Percentiles rank a stretch among this genome's conserved stretches.
These are phyloP conservation scores for Mycena filopes DNA, from an alignment of 768 basidiomycete species.

Conservation along the genomic window DNA sequence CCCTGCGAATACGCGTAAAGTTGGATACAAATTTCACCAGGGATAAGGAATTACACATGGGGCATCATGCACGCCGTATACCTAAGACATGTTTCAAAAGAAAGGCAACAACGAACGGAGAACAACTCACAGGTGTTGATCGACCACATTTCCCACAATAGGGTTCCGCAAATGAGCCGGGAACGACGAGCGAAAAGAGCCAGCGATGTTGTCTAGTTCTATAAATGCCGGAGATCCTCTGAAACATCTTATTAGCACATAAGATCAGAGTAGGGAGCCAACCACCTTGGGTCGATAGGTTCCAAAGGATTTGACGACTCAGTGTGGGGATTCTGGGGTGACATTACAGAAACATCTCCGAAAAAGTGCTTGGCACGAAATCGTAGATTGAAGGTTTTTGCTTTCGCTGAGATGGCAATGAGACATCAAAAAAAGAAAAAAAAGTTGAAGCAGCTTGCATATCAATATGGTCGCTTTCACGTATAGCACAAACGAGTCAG, in stretches of 20 bases:
- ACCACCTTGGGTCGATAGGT: slow-evolving; percentile 53
- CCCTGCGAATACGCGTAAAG: slow-evolving; percentile 49
- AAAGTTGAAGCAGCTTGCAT: slow-evolving; percentile 48
- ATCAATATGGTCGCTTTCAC: slow-evolving; percentile 76
- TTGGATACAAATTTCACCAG: neutral
- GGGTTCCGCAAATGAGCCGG: slow-evolving; percentile 67
- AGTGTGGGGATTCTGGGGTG: slow-evolving; percentile 48
- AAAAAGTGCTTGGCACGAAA: slow-evolving; percentile 69
- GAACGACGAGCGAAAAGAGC: slow-evolving; percentile 68
- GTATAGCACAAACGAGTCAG: slow-evolving; percentile 78
- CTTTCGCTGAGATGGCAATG: slow-evolving; percentile 30
- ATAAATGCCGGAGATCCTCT: slow-evolving; percentile 71
- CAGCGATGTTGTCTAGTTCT: slow-evolving; percentile 68
- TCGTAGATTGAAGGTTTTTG: slow-evolving; percentile 74
- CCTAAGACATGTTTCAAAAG: slow-evolving; percentile 9
- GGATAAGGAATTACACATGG: slow-evolving; percentile 46
- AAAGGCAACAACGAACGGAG: slow-evolving; percentile 5
- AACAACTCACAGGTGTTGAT: slow-evolving; percentile 64
- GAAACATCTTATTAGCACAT: slow-evolving; percentile 39
- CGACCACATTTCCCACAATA: slow-evolving; percentile 64
- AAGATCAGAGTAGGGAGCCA: too few species aligned
- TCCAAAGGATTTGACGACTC: slow-evolving; percentile 53
- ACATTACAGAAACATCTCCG: slow-evolving; percentile 63
- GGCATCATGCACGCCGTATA: slow-evolving; percentile 54
- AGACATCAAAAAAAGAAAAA: neutral